These are phyloP conservation scores for Aspergillus affinis DNA, from an alignment of 495 filamentous ascomycete species.

Conservation along the genomic window DNA sequence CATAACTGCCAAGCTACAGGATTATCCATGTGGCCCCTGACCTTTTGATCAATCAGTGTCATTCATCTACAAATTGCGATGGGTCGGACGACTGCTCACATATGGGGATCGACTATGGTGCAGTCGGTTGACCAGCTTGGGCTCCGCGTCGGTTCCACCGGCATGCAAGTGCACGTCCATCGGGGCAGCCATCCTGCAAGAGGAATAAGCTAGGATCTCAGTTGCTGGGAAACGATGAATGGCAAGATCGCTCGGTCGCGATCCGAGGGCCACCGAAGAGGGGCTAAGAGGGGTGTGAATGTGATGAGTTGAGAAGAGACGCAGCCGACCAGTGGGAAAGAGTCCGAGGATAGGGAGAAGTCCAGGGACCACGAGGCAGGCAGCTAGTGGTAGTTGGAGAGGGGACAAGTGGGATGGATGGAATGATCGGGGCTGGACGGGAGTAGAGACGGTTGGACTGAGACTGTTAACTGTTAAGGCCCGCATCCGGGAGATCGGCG, in stretches of 20 bases:
- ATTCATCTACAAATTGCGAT: constrained; percentile 9
- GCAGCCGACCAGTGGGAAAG: background rate
- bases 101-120: constrained; percentile 78
- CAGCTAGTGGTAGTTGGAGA: background rate
- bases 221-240: background rate
- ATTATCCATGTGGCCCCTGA: constrained; percentile 78
- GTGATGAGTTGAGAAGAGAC: background rate
- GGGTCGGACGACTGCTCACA: constrained; percentile 41
- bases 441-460: background rate
- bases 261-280: background rate
- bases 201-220: background rate
- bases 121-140: constrained; percentile 65
- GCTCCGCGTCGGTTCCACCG: constrained; percentile 22
- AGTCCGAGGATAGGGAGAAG: background rate
- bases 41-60: constrained; percentile 38
- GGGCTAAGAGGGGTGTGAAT: background rate
- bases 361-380: background rate
- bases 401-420: background rate
- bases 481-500: constrained; percentile 7
- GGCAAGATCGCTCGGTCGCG: background rate
- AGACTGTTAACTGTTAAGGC: background rate
- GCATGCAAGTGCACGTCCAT: constrained; percentile 32
- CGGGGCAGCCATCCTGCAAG: constrained; percentile 20
- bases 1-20: constrained; percentile 93
- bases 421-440: background rate